Base-by-base conservation (phyloP, 169 alveolate genomes). In the Plasmodium gaboni region DNA sequence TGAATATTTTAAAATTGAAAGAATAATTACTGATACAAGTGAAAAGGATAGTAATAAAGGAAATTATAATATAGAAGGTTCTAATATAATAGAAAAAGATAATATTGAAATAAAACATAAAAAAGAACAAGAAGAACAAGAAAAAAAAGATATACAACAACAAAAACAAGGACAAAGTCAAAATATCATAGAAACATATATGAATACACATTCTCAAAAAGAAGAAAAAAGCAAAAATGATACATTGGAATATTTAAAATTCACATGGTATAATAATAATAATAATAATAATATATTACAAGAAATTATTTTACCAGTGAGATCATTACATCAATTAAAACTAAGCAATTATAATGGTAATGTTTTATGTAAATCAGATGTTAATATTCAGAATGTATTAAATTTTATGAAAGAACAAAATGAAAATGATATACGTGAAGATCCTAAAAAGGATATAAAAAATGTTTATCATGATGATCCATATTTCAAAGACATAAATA, bases 211-310 rank as follows among this genome's bases (percentile, higher is more conserved):
- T 7, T 3, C 2, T 6, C 28, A 42, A 13, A 38, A 67, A 38
- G 74, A 67, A 5, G 44, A 26, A 46, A 42, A 3, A 6, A 24
- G 10, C 5, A 22, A 44, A 15, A 9, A 17, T 9, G 17, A 15
- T 3, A 28, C 48, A 28, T 19, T 32, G 68, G 89, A 83, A 42
- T 38, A 53, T 38, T 53, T 83, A 55, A 83, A 67, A 55, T 83
- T 83, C 32, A 57, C 80, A 1, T 83, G 91, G 80, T 68, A 83
- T 28, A 83, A 55, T n/a, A 26, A 67, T 7, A 42, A 68, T n/a
- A 24, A 68, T 13, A 69, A 83, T 19, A 19, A 19, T 19, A 19
- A 19, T 19, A 44, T 26, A 17, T 0, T 46, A 15, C 17, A 28
- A 13, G 71, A 69, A 38, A 61, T 17, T n/a, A 22, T 86, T 38